phyloP scores from a whole-genome alignment of 257 asterid species.

The Buddleja alternifolia region DNA sequence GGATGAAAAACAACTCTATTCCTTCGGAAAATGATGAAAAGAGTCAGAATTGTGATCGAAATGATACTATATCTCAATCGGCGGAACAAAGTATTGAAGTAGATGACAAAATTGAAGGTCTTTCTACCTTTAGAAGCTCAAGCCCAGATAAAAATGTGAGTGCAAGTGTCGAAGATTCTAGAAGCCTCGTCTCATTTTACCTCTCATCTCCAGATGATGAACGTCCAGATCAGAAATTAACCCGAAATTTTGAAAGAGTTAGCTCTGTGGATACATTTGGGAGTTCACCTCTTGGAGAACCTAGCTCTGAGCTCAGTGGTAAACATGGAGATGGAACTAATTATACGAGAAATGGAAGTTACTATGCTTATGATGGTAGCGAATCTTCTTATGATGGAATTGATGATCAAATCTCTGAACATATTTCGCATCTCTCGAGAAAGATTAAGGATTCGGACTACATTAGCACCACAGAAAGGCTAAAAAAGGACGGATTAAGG shows the following conservation, averaged over 20 bases:
- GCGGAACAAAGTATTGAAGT: conserved; percentile 20
- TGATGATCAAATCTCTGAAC: conserved; percentile 40
- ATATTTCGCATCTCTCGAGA: conserved; percentile 39
- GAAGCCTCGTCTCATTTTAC: conserved; percentile 37
- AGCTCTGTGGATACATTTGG: conserved; percentile 47
- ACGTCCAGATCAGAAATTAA: conserved; percentile 31
- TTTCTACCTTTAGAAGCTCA: conserved; percentile 8
- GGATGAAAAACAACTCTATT: conserved; percentile 21
- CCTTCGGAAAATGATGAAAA: conserved; percentile 31
- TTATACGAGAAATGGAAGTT: conserved; percentile 45
- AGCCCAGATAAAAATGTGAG: conserved; percentile 21
- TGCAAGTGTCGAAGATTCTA: conserved; percentile 22
- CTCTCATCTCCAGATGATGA: conserved; percentile 45
- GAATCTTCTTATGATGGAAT: conserved; percentile 71
- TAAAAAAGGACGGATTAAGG: conserved; percentile 30
- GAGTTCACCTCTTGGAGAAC: conserved; percentile 35
- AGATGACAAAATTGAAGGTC: conserved; percentile 26
- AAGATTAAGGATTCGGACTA: conserved; percentile 35
- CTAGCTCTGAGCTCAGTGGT: conserved; percentile 35
- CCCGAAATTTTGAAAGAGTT: conserved; percentile 37
- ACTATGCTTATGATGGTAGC: conserved; percentile 66
- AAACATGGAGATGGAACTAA: conserved; percentile 32
- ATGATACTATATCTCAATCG: conserved; percentile 28
- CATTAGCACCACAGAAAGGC: conserved; percentile 32
- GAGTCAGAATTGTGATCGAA: conserved; percentile 29